These are phyloP conservation scores for Epichloe coenophiala DNA, from an alignment of 2,329 filamentous ascomycete genomes.

Conservation along the genomic window DNA sequence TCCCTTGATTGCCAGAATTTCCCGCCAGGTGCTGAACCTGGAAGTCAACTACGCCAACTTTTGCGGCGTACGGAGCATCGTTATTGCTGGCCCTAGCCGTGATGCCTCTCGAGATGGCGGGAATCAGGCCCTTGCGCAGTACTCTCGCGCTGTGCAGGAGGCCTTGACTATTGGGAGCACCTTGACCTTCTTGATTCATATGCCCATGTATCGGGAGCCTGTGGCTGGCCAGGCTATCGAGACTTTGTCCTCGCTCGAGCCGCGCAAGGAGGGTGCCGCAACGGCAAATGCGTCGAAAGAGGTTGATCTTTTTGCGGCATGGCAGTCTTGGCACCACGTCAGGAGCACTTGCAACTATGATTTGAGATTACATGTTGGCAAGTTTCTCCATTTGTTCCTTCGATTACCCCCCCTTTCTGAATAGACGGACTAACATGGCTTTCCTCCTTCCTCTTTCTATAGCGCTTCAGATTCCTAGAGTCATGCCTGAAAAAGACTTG, in stretches of 20 bases:
- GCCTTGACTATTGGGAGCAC: slow-evolving; percentile 61
- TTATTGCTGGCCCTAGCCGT: slow-evolving; percentile 65
- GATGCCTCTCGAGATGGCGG: slow-evolving; percentile 40
- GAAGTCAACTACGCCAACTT: slow-evolving; percentile 94
- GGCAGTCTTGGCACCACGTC: slow-evolving; percentile 91
- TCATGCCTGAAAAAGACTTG: slow-evolving; percentile 45
- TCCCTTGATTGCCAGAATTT: slow-evolving; percentile 72
- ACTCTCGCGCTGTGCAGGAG: slow-evolving; percentile 74
- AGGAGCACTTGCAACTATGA: slow-evolving; percentile 78
- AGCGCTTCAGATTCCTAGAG: slow-evolving; percentile 45
- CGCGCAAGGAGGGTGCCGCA: slow-evolving; percentile 14
- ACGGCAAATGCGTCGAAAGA: slow-evolving; percentile 25
- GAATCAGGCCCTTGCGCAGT: slow-evolving; percentile 51
- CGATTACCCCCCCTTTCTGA: too few relatives aligned
- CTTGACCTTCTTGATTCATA: slow-evolving; percentile 65
- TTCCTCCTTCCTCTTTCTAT: background rate
- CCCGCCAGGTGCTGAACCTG: slow-evolving; percentile 76
- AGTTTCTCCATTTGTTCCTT: slow-evolving; percentile 20
- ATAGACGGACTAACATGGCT: background rate
- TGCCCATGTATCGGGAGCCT: slow-evolving; percentile 71
- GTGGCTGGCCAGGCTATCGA: slow-evolving; percentile 38
- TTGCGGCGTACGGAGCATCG: slow-evolving; percentile 72
- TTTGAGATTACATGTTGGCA: slow-evolving; percentile 70
- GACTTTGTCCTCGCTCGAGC: slow-evolving; percentile 34
- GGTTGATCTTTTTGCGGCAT: slow-evolving; percentile 62